Percentiles rank a stretch among this genome's conserved stretches.
phyloP scores from a whole-genome alignment of 2,329 filamentous ascomycete genomes.

The Talaromyces marneffei region DNA sequence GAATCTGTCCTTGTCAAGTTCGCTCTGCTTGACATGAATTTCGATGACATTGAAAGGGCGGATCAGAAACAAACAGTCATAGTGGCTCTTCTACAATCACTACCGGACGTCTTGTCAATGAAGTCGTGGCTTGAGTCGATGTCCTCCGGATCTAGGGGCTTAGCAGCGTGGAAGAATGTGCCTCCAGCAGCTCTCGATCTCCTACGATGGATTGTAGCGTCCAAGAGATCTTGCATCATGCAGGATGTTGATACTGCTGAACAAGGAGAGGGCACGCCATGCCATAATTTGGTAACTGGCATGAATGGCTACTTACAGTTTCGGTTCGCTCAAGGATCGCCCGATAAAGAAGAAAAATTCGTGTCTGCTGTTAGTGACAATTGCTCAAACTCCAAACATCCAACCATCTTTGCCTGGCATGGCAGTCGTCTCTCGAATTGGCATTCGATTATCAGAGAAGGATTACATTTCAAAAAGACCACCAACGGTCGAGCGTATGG shows the following conservation, averaged over 20 bases:
- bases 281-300: slow-evolving; percentile 53
- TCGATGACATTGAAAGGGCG: slow-evolving; percentile 31
- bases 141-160: slow-evolving; percentile 15
- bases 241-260: slow-evolving; percentile 54
- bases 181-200: slow-evolving; percentile 61
- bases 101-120: slow-evolving; percentile 38
- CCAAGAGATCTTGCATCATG: slow-evolving; percentile 80
- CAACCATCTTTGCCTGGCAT: slow-evolving; percentile 82
- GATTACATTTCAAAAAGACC: slow-evolving; percentile 63
- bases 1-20: slow-evolving; percentile 17
- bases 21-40: slow-evolving; percentile 33
- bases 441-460: slow-evolving; percentile 83
- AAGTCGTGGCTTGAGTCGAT: slow-evolving; percentile 38
- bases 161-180: slow-evolving; percentile 55
- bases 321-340: slow-evolving; percentile 78
- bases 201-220: slow-evolving; percentile 82
- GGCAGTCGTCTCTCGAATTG: slow-evolving; percentile 72
- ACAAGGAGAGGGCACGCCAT: slow-evolving; percentile 6
- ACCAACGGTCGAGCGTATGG: slow-evolving; percentile 66
- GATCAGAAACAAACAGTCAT: slow-evolving; percentile 28
- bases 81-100: slow-evolving; percentile 31
- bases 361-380: slow-evolving; percentile 51
- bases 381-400: slow-evolving; percentile 40
- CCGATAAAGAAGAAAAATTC: slow-evolving; percentile 78
- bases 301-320: slow-evolving; percentile 72